phyloP scores from a whole-genome alignment of 1,284 basidiomycete genomes.

The Fomitopsis betulina region DNA sequence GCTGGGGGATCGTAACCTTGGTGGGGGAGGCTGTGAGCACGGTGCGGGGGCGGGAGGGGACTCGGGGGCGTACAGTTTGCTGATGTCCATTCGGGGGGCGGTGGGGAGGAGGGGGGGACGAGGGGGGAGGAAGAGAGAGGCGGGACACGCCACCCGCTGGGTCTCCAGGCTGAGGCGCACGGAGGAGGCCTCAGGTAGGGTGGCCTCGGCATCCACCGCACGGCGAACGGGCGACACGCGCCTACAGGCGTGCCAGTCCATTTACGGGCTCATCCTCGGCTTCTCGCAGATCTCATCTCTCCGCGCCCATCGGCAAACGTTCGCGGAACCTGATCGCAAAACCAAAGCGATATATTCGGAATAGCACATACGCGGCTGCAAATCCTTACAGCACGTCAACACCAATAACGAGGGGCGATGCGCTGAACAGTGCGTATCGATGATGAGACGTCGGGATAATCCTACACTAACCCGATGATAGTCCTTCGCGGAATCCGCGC shows the following conservation, averaged over 20 bases:
- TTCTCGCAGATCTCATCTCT: conserved; percentile 1
- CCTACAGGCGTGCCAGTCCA: background rate
- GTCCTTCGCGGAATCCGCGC: conserved; percentile 58
- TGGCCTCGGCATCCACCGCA: conserved; percentile 1
- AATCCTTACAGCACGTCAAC: background rate
- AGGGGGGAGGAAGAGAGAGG: background rate
- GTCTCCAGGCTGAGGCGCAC: background rate
- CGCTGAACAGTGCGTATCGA: background rate
- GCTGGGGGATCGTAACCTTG: background rate
- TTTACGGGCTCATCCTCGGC: background rate
- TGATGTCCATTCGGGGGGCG: background rate
- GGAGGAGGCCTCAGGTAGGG: conserved; percentile 2
- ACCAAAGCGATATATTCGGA: background rate
- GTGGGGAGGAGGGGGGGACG: background rate
- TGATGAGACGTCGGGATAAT: background rate
- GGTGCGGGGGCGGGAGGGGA: background rate
- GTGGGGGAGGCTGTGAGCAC: background rate
- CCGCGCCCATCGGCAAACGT: conserved; percentile 1
- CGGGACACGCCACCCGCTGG: conserved; percentile 1
- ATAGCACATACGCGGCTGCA: background rate
- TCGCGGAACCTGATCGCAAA: conserved; percentile 1
- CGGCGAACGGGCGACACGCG: conserved; percentile 1
- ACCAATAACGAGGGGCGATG: background rate
- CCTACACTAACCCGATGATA: conserved; percentile 24
- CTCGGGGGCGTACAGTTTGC: background rate